A percentile compares a stretch with the other conserved stretches of the same genome.
Evolutionary conservation across 176 grass and related monocot genomes (phyloP).

Genomic region (Lolium multiflorum): DNA sequence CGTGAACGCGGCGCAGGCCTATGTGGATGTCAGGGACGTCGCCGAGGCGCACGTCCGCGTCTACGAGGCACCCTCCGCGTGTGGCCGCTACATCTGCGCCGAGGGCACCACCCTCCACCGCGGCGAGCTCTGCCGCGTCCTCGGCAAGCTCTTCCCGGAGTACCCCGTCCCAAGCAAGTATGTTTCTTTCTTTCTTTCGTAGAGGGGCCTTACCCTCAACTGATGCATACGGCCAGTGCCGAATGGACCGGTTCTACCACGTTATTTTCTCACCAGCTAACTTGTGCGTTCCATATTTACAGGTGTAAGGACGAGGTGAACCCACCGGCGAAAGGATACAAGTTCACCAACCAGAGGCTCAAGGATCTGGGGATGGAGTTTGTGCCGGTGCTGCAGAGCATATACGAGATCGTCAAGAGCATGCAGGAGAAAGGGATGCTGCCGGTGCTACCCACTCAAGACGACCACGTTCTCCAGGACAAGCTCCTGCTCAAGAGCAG

Average conservation of each 20-base stretch:
- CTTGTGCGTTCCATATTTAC: too few species aligned
- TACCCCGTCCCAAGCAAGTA: conserved; percentile 61
- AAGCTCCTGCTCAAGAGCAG: background rate
- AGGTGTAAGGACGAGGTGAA: conserved; percentile 70
- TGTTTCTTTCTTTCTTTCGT: too few species aligned
- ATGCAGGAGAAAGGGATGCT: conserved; percentile 64
- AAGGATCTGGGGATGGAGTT: conserved; percentile 76
- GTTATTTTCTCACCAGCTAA: too few species aligned
- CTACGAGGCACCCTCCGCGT: conserved; percentile 48
- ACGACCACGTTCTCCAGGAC: too few species aligned
- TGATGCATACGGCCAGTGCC: too few species aligned
- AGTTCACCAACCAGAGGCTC: conserved; percentile 75
- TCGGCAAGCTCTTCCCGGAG: conserved; percentile 79
- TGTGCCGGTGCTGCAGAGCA: conserved; percentile 52
- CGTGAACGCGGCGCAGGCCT: conserved; percentile 73
- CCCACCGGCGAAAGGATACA: conserved; percentile 63
- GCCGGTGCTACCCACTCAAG: conserved; percentile 17
- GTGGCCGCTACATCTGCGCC: conserved; percentile 82
- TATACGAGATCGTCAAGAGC: conserved; percentile 55
- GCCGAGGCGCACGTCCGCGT: conserved; percentile 77
- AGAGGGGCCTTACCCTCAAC: too few species aligned
- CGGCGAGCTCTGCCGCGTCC: conserved; percentile 69
- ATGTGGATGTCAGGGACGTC: conserved; percentile 79
- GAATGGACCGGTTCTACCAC: too few species aligned
- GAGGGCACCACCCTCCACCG: conserved; percentile 85